Percentiles rank a stretch among this genome's conserved stretches.
phyloP scores from a whole-genome alignment of 1,284 basidiomycete genomes.

The Ganoderma boninense region DNA sequence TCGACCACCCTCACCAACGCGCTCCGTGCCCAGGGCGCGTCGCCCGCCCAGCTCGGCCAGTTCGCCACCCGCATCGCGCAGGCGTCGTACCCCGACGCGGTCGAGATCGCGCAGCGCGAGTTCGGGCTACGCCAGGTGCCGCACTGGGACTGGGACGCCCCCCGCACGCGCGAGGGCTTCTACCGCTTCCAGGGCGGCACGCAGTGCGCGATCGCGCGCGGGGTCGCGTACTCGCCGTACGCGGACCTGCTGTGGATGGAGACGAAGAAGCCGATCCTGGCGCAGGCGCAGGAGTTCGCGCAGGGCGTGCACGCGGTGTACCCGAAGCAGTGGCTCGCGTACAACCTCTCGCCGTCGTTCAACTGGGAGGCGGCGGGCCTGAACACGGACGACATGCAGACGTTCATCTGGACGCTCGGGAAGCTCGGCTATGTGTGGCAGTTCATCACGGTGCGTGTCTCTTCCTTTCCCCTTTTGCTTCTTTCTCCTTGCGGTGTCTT shows the following conservation, averaged over 20 bases:
- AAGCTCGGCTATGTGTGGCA: constrained; percentile 98
- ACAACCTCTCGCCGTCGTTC: constrained; percentile 94
- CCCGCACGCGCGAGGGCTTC: constrained; percentile 94
- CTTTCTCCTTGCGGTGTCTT: background rate
- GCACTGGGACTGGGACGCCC: constrained; percentile 94
- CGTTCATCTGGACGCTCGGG: constrained; percentile 91
- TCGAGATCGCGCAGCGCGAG: constrained; percentile 81
- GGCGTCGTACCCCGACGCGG: constrained; percentile 75
- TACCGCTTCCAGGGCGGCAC: constrained; percentile 98
- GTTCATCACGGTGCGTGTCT: constrained; percentile 89
- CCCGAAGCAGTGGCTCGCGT: constrained; percentile 93
- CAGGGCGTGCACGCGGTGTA: constrained; percentile 83
- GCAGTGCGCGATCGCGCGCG: constrained; percentile 92
- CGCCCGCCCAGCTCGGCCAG: constrained; percentile 54
- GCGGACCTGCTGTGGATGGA: constrained; percentile 97
- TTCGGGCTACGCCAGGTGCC: constrained; percentile 80
- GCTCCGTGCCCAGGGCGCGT: constrained; percentile 72
- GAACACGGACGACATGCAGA: constrained; percentile 85
- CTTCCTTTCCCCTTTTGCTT: background rate
- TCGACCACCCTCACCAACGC: constrained; percentile 79
- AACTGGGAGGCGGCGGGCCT: constrained; percentile 94
- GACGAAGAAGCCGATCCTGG: constrained; percentile 95
- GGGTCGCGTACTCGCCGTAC: constrained; percentile 95
- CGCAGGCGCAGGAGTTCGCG: constrained; percentile 94
- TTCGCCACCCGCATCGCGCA: constrained; percentile 73